Evolutionary conservation across 805 yeast genomes (phyloP), one percentile per base, ranked within the genome.

Genomic region (Kluyveromyces siamensis): DNA sequence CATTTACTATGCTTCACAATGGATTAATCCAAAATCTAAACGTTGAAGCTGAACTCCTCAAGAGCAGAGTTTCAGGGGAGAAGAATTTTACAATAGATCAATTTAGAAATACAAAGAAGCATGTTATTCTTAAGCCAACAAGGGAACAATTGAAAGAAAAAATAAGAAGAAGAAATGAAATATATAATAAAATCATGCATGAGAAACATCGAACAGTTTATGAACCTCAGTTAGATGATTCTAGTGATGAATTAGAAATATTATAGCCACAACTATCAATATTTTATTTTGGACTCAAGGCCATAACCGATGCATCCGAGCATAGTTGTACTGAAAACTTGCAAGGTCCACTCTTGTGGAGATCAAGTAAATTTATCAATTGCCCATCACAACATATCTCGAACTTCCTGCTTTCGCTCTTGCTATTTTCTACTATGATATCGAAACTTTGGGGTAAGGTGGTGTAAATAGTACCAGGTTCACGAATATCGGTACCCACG

Each of bases 201-300:
- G 42, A 57, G 17, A 52, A 50, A 38, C 33, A 41, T 8, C 27
- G 40, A 5, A 19, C 27, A 37, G 30, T 42, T 14, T 44, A 33
- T 8, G 25, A 35, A 3, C 51, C 42, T 25, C 48, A 49, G n/a
- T 46, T 47, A 11, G 45, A 42, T 30, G 57, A 49, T 45, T 54
- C 58, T 48, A 65, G 57, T 17, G 65, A 68, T 49, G 69, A 65
- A 37, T 46, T 66, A 21, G 69, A 65, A 27, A 63, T 67, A 46
- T 55, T 65, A n/a, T 58, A 52, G 48, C 43, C 36, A 37, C 2
- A 21, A 33, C 8, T 18, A 8, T 18, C 47, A 11, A 27, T 16
- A 3, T 21, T 21, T 21, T 35, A 11, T 42, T 42, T 37, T 17
- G 44, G 18, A 17, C 30, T 27, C 30, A 52, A 38, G 7, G 52